Evolutionary conservation across 1,139 yeast species (phyloP), one percentile per base, ranked within the genome.

Genomic region (Casaregolazyma suthepensis): DNA sequence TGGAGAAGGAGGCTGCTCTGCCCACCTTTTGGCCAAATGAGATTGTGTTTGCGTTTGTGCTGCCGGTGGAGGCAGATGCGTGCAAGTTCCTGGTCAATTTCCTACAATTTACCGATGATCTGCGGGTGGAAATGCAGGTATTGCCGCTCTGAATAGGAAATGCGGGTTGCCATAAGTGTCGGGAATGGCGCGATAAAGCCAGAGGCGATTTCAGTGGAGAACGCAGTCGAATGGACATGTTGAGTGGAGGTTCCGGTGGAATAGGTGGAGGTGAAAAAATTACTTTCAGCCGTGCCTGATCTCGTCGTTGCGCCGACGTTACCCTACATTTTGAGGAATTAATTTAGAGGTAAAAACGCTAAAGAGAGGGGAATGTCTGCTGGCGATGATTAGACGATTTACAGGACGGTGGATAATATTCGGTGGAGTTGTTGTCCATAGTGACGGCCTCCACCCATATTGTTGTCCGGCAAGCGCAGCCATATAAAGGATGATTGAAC

Each of bases 1-100:
- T 70, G 2, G 82, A 74, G 59, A 80, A 80, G 5, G 84, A 77
- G 12, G 57, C 56, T 9, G 62, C 61, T 18, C 55, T 54, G 17
- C 54, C 55, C 20, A 61, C 45, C 17, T 56, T 51, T 13, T 50
- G 43, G 5, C 55, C 45, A 3, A 57, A 20, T 2, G 62, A 58
- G 20, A 56, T 43, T 45, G 50, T 52, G 17, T 50, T 50, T 5
- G 43, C 31, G n/a, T 23, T 23, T 20, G 35, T 15, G 13, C 40
- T 35, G 9, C 17, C 40, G 40, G 17, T 35, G 17, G 18, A 35
- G 31, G 50, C 23, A n/a, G 38, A 9, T 5, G 45, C 15, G 3
- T 22, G 38, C 23, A 35, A 47, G 50, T 31, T 22, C 10, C 15
- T 31, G 43, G 22, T 13, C 40, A 35, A 5, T n/a, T 35, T 13